Conservation (phyloP, 164 flowering plant genomes). For the Cinnamomum micranthum region DNA sequence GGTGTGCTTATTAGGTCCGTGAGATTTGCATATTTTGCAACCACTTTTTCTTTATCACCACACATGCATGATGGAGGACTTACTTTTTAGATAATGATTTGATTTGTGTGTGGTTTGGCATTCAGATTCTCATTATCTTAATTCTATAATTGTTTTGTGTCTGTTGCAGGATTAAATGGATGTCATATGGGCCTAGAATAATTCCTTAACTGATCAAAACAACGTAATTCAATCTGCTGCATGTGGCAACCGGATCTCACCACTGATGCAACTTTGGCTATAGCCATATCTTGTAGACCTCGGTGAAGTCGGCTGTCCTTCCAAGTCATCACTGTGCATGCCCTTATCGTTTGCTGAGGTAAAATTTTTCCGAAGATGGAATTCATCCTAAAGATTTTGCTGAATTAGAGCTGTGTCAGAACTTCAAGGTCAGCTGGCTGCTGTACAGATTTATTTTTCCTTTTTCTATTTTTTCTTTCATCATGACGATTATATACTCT, state of each 20-base stretch:
- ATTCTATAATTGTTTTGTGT: neutral
- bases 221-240: neutral
- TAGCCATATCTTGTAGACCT: neutral
- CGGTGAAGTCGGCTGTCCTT: neutral
- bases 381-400: neutral
- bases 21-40: too few relatives aligned
- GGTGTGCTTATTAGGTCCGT: too few relatives aligned
- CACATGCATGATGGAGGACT: neutral
- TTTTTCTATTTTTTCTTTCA: neutral
- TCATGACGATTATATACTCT: neutral
- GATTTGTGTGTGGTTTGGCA: neutral
- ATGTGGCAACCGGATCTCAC: neutral
- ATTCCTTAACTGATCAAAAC: neutral
- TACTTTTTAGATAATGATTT: neutral
- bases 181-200: neutral
- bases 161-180: neutral
- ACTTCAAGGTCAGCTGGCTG: neutral
- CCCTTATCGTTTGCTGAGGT: neutral
- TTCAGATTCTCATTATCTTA: neutral
- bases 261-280: neutral
- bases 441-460: neutral
- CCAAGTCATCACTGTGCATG: neutral
- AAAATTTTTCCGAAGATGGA: neutral
- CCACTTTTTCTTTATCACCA: neutral
- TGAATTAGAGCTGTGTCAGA: neutral